phyloP scores from a whole-genome alignment of 129 eudicot species.

The Escallonia herrerae region DNA sequence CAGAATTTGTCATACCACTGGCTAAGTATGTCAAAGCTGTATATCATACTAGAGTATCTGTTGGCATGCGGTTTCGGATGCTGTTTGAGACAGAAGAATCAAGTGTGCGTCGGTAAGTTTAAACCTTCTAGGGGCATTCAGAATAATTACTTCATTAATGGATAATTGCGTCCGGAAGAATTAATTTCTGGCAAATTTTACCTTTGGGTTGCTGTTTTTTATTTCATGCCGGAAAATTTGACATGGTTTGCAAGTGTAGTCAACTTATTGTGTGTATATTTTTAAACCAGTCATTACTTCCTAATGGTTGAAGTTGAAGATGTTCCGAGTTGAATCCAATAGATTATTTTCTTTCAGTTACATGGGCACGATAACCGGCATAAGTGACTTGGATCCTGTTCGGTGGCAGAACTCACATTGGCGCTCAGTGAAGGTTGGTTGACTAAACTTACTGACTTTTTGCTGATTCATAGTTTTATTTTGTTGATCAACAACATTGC shows the following conservation, averaged over 20 bases:
- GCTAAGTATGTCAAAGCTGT: constrained; percentile 82
- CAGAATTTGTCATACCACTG: constrained; percentile 85
- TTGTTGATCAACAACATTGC: neutral
- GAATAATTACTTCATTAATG: neutral
- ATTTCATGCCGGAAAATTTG: no score
- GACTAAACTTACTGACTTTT: neutral
- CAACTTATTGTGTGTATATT: neutral
- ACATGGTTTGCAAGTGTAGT: no score
- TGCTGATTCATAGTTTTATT: neutral
- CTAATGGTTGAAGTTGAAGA: neutral
- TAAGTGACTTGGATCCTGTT: constrained; percentile 69
- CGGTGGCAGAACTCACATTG: constrained; percentile 93
- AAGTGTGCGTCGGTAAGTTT: constrained; percentile 83
- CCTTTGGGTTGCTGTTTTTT: no score
- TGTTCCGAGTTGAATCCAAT: neutral
- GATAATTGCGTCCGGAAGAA: no score
- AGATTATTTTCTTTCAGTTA: constrained; percentile 36
- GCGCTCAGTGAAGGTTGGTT: constrained; percentile 80
- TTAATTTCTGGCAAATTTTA: no score
- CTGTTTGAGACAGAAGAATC: constrained; percentile 94
- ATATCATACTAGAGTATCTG: constrained; percentile 86
- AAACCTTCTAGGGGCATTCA: neutral
- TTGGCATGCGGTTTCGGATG: constrained; percentile 94
- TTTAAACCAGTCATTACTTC: neutral
- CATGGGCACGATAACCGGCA: constrained; percentile 93